Percentiles rank a stretch among this genome's conserved stretches.
Evolutionary conservation across 2,329 filamentous ascomycete genomes (phyloP).

Genomic region (Beauveria scarabaeidicola): DNA sequence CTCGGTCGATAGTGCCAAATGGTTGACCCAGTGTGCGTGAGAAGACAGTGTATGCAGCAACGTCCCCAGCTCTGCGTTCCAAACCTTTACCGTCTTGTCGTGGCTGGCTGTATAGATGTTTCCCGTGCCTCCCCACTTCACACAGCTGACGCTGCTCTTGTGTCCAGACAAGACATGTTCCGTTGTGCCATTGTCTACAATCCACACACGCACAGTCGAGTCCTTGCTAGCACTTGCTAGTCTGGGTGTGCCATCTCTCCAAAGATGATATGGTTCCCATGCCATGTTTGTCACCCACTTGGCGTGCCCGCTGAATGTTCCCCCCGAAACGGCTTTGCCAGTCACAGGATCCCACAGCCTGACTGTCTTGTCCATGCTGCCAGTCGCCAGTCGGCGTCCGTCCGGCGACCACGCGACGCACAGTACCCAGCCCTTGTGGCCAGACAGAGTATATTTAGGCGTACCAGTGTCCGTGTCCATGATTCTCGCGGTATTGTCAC

Average conservation of each 20-base stretch:
- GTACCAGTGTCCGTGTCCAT: conserved; percentile 95
- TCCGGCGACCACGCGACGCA: conserved; percentile 84
- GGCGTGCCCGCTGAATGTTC: conserved; percentile 68
- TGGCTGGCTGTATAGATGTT: conserved; percentile 77
- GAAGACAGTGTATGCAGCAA: conserved; percentile 69
- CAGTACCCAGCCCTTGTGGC: conserved; percentile 84
- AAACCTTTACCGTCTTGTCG: conserved; percentile 87
- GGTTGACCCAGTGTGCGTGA: conserved; percentile 94
- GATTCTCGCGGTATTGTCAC: conserved; percentile 83
- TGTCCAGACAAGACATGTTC: conserved; percentile 83
- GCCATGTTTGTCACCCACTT: conserved; percentile 83
- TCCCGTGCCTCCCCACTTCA: conserved; percentile 89
- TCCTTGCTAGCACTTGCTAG: conserved; percentile 88
- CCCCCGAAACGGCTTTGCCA: conserved; percentile 62
- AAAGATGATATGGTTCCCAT: conserved; percentile 91
- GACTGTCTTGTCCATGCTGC: conserved; percentile 89
- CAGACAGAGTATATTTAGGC: conserved; percentile 74
- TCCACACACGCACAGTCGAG: conserved; percentile 79
- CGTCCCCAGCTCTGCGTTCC: conserved; percentile 72
- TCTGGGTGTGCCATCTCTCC: conserved; percentile 63
- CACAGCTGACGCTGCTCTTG: conserved; percentile 80
- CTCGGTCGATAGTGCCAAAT: conserved; percentile 87
- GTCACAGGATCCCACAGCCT: conserved; percentile 80
- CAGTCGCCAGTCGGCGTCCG: conserved; percentile 71
- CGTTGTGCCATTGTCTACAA: conserved; percentile 66